Evolutionary conservation across 139 green algal genomes (phyloP).

Genomic region (Yamagishiella unicocca): DNA sequence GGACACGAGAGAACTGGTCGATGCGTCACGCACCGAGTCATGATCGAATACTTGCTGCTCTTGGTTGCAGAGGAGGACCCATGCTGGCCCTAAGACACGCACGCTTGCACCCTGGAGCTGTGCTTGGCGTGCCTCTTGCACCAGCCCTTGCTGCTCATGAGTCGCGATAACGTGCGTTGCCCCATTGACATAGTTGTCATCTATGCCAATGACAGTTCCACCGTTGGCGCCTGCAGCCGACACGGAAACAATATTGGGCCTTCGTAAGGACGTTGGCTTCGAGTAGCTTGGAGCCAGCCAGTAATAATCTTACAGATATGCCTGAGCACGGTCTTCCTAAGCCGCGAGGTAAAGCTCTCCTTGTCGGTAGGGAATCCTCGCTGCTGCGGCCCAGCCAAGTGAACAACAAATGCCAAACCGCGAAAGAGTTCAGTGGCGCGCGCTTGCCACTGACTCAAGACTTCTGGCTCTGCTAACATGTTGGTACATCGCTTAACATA

Average conservation of each 20-base stretch:
- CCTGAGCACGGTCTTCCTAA: background rate
- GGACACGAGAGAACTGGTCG: too few relatives aligned
- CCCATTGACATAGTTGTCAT: background rate
- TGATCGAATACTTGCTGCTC: background rate
- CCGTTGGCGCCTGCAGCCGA: background rate
- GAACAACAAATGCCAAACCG: background rate
- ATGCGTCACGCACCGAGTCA: background rate
- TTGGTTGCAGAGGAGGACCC: background rate
- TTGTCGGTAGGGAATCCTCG: background rate
- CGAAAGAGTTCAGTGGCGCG: conserved; percentile 1
- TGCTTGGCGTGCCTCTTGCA: background rate
- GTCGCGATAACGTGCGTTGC: conserved; percentile 8
- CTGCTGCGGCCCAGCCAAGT: background rate
- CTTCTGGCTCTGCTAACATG: too few relatives aligned
- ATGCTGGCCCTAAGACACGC: background rate
- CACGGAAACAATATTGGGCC: too few relatives aligned
- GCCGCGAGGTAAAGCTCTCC: background rate
- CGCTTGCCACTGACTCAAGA: too few relatives aligned
- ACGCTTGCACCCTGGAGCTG: background rate
- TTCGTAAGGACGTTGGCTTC: background rate
- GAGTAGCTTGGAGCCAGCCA: background rate
- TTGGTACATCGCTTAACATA: too few relatives aligned
- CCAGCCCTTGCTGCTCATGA: conserved; percentile 12
- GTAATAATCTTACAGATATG: background rate
- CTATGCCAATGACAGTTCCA: background rate